Percentiles rank a stretch among this genome's conserved stretches.
Conservation (phyloP, 306 rosid species). For the Erythrophleum fordii region DNA sequence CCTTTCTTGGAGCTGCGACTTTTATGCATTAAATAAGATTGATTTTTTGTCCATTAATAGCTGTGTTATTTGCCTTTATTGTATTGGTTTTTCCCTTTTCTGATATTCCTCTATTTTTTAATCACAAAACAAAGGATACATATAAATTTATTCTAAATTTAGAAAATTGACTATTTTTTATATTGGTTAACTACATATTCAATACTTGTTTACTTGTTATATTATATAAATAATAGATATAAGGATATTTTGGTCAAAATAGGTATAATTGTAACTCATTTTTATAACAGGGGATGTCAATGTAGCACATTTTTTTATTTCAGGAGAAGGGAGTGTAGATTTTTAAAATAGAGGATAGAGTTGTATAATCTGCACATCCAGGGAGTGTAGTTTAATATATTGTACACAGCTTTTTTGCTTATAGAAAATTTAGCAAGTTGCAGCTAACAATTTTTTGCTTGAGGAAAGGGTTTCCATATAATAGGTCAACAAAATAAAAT, state of each 20-base stretch:
- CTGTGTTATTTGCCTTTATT: no score
- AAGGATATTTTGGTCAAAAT: not conserved
- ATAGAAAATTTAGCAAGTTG: not conserved
- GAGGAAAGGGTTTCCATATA: slow-evolving; percentile 22
- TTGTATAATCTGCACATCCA: not conserved
- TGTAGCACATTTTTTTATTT: not conserved
- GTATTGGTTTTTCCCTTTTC: no score
- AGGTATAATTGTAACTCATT: not conserved
- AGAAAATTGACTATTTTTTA: not conserved
- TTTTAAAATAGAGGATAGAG: not conserved
- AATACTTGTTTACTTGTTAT: not conserved
- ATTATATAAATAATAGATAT: not conserved
- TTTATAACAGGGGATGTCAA: not conserved
- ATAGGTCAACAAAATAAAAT: slow-evolving; percentile 6
- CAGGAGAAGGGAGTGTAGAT: not conserved
- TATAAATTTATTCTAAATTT: no score
- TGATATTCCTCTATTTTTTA: no score
- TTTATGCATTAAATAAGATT: no score
- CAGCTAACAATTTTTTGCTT: slow-evolving; percentile 14
- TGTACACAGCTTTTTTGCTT: not conserved
- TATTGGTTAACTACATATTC: not conserved
- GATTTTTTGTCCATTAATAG: no score
- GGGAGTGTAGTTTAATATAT: not conserved
- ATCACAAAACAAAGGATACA: no score
- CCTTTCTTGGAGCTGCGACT: no score